Percentiles rank a stretch among this genome's conserved stretches.
phyloP scores from a whole-genome alignment of 176 grass and related monocot species.

The Pontederia paniculata region DNA sequence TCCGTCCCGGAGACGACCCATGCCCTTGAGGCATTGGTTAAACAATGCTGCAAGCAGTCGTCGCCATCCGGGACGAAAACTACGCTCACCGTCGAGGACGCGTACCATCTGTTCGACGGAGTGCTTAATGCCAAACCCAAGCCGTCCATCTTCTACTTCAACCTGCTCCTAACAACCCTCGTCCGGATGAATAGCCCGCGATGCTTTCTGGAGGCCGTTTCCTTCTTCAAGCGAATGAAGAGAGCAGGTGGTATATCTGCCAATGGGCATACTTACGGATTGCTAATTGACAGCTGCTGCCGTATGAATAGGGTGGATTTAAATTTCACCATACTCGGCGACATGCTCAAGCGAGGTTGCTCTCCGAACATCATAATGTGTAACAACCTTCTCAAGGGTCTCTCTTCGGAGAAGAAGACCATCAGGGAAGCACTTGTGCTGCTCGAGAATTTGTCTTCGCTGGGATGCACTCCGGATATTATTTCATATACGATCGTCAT shows the following conservation, averaged over 20 bases:
- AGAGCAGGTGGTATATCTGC: background rate
- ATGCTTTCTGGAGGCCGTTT: background rate
- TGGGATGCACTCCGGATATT: slow-evolving; percentile 4
- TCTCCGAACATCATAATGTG: background rate
- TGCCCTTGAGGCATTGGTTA: background rate
- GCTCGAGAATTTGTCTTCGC: slow-evolving; percentile 22
- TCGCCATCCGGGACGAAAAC: background rate
- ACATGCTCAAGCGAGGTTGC: background rate
- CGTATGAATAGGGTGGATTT: background rate
- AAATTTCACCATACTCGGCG: slow-evolving; percentile 1
- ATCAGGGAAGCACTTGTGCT: slow-evolving; percentile 1
- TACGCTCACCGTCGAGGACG: background rate
- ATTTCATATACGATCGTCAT: background rate
- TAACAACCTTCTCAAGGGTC: background rate
- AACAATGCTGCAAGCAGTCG: too few species aligned
- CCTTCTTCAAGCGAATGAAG: slow-evolving; percentile 11
- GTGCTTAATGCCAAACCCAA: background rate
- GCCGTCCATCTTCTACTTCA: background rate
- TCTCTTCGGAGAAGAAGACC: slow-evolving; percentile 8
- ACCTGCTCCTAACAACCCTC: background rate
- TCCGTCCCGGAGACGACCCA: background rate
- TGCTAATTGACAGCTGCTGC: slow-evolving; percentile 22
- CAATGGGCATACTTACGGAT: background rate
- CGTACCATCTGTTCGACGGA: background rate
- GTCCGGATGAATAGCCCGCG: background rate